Evolutionary conservation across 2,329 filamentous ascomycete species (phyloP).

Genomic region (Macrophomina tecta): DNA sequence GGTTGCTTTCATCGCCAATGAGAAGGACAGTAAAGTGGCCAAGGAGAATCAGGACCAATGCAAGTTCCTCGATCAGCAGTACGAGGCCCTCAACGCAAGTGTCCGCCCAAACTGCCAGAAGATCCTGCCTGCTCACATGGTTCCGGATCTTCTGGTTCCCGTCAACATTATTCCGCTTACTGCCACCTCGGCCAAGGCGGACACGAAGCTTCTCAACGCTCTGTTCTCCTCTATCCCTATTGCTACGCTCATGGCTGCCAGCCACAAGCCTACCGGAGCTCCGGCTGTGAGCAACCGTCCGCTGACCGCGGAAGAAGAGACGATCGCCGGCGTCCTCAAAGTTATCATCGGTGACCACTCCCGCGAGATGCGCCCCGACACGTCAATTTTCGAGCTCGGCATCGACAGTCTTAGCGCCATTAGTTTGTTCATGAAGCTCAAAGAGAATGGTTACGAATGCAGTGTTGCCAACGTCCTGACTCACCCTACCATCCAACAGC

Average conservation of each 20-base stretch:
- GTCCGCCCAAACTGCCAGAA: slow-evolving; percentile 30
- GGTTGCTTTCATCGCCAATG: slow-evolving; percentile 27
- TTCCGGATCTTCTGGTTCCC: slow-evolving; percentile 49
- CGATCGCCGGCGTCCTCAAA: slow-evolving; percentile 36
- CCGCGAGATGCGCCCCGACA: slow-evolving; percentile 33
- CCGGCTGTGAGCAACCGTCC: slow-evolving; percentile 9
- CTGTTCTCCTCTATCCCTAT: slow-evolving; percentile 39
- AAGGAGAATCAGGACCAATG: slow-evolving; percentile 30
- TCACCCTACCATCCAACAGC: slow-evolving; percentile 43
- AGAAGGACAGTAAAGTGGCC: slow-evolving; percentile 28
- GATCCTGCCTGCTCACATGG: slow-evolving; percentile 46
- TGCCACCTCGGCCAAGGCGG: slow-evolving; percentile 42
- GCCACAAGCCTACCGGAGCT: slow-evolving; percentile 5
- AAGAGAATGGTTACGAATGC: slow-evolving; percentile 41
- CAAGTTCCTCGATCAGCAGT: slow-evolving; percentile 30
- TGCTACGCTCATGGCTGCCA: slow-evolving; percentile 30
- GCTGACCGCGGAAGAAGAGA: slow-evolving; percentile 36
- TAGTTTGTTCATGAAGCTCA: slow-evolving; percentile 43
- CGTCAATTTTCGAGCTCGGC: slow-evolving; percentile 47
- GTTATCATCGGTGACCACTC: slow-evolving; percentile 33
- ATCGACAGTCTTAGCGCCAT: slow-evolving; percentile 48
- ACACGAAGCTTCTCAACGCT: slow-evolving; percentile 39
- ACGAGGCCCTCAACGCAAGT: slow-evolving; percentile 29
- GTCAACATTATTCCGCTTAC: slow-evolving; percentile 44
- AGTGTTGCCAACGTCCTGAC: slow-evolving; percentile 45